Percentiles rank a stretch among this genome's conserved stretches.
Conservation (phyloP, 768 basidiomycete species). For the Cyclocybe cylindracea region DNA sequence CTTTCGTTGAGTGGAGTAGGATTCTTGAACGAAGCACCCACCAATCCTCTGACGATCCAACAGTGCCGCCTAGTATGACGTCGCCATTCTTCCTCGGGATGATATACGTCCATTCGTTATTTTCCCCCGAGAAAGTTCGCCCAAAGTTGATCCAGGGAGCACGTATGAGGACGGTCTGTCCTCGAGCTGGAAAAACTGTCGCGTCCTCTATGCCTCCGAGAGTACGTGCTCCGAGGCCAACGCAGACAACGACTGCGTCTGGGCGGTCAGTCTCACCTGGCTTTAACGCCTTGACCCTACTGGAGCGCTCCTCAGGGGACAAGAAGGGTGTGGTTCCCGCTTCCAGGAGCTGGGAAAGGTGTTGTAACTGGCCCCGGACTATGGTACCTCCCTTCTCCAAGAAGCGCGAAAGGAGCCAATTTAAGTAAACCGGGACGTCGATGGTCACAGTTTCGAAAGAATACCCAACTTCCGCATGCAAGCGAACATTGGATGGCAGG, state of each 20-base stretch:
- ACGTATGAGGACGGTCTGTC: constrained; percentile 78
- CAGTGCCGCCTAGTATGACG: constrained; percentile 65
- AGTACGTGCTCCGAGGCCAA: constrained; percentile 71
- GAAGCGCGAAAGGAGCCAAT: constrained; percentile 64
- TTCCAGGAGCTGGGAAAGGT: constrained; percentile 58
- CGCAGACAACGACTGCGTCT: constrained; percentile 66
- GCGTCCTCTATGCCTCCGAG: constrained; percentile 84
- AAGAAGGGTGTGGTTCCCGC: constrained; percentile 32
- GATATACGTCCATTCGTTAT: constrained; percentile 56
- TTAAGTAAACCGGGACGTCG: constrained; percentile 61
- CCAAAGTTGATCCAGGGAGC: constrained; percentile 70
- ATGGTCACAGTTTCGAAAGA: constrained; percentile 64
- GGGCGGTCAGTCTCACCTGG: constrained; percentile 4
- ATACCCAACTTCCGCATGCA: constrained; percentile 32
- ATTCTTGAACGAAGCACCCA: constrained; percentile 9
- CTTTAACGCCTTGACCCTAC: too few species aligned
- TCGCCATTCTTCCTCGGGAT: constrained; percentile 63
- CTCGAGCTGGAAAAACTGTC: constrained; percentile 73
- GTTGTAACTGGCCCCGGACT: constrained; percentile 52
- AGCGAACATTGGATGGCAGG: constrained; percentile 39
- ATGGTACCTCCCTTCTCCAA: constrained; percentile 52
- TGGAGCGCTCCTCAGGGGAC: constrained; percentile 1
- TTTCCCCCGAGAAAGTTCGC: constrained; percentile 39
- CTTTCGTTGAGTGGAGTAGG: too few species aligned
- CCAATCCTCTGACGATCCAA: constrained; percentile 58